Conservation (phyloP, 2,329 filamentous ascomycete species). For the Colletotrichum spinosum region DNA sequence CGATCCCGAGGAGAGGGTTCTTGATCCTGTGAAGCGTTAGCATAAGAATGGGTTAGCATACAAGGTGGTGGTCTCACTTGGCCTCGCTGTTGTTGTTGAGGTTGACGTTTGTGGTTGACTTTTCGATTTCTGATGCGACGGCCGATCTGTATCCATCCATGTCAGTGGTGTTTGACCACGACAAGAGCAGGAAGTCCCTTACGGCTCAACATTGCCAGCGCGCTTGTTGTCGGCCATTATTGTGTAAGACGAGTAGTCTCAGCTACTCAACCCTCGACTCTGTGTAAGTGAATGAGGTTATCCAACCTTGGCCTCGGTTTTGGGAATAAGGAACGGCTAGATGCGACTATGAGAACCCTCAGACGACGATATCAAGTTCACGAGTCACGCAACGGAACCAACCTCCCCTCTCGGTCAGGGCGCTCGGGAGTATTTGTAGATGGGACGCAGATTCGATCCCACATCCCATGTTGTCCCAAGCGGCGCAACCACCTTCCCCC, state of each 20-base stretch:
- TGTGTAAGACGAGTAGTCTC: neutral
- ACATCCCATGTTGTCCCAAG: neutral
- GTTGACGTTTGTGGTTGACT: constrained; percentile 44
- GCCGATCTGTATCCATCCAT: neutral
- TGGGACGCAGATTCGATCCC: constrained; percentile 21
- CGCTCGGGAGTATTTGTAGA: constrained; percentile 26
- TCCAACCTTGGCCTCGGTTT: neutral
- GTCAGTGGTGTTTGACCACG: neutral
- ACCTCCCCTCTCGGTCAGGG: neutral
- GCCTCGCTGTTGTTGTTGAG: constrained; percentile 60
- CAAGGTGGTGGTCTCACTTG: constrained; percentile 48
- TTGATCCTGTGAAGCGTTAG: constrained; percentile 51
- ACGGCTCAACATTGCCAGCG: constrained; percentile 8
- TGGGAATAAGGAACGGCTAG: neutral
- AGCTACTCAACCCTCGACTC: neutral
- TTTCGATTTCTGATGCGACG: constrained; percentile 20
- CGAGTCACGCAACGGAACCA: too few species aligned
- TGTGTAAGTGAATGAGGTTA: neutral
- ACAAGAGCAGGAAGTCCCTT: neutral
- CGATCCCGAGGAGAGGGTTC: constrained; percentile 61
- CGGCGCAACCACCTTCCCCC: constrained; percentile 29
- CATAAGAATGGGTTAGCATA: neutral
- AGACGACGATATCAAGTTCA: too few species aligned
- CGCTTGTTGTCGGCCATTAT: constrained; percentile 29
- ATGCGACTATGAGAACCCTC: too few species aligned